Base-by-base conservation (phyloP, 495 filamentous ascomycete species). In the Neurospora sp. region DNA sequence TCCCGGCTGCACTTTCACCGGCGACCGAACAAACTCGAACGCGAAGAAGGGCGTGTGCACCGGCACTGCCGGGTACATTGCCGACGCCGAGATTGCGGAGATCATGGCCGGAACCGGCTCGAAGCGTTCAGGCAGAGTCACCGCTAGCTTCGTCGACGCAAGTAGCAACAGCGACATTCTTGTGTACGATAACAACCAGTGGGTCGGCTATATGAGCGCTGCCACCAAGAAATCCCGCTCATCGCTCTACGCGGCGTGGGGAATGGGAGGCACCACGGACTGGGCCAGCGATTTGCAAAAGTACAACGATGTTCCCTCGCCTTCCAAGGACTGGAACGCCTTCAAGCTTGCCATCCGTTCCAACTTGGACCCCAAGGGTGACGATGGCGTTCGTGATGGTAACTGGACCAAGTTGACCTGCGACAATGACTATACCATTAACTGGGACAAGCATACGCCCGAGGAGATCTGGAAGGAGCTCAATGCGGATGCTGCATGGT, bases 351-450 rank as follows among this genome's bases (percentile, higher is more conserved):
- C 27, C 9, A 59, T 59, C 39, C 5, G 9, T 8, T 12, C 6
- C 41, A 69, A 69, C 9, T 4, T n/a, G 7, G 20, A 77, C 9
- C 72, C 74, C 9, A 68, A 74, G 18, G n/a, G 38, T 14, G 72
- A 74, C 42, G 44, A 41, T 40, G 53, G 53, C 14, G 14, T 40
- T 5, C 69, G 71, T 0, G 61, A 42, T 18, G 73, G 75, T 6
- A 61, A 35, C 53, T 82, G 79, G 80, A 79, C 76, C 38, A 44
- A 45, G 4, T 41, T 80, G 14, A 68, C 61, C 20, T 81, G 77
- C 75, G 42, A 10, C 1, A 39, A 76, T n/a, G 68, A 35, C 37
- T 71, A 41, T 10, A 65, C 48, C 2, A 3, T 3, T 1, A 7
- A 59, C 65, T 22, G 59, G 8, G n/a, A 59, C 1, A 5, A 73